phyloP scores from a whole-genome alignment of 371 early-diverging fungal genomes.

The Racocetra persica region DNA sequence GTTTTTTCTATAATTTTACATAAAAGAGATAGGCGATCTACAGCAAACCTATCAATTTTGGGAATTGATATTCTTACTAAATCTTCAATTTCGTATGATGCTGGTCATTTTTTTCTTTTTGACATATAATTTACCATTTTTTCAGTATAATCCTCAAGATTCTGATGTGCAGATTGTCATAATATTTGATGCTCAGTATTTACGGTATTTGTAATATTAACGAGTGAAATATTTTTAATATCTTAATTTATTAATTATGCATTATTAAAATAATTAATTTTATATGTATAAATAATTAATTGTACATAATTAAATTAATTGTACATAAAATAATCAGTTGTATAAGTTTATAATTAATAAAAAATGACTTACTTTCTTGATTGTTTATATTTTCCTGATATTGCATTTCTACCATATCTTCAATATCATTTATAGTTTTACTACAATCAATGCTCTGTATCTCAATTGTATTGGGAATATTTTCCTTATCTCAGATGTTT shows the following conservation, averaged over 20 bases:
- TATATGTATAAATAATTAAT: no score
- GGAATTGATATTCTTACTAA: background rate
- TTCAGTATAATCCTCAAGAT: background rate
- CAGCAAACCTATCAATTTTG: conserved; percentile 26
- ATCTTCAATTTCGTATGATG: conserved; percentile 4
- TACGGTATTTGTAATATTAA: no score
- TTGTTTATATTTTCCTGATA: background rate
- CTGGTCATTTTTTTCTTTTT: background rate
- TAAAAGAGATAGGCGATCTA: background rate
- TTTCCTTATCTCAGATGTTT: background rate
- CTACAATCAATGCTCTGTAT: background rate
- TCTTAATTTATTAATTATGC: no score
- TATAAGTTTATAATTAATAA: no score
- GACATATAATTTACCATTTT: conserved; percentile 14
- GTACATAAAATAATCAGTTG: no score
- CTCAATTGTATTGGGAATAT: background rate
- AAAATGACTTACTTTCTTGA: no score
- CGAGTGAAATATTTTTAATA: no score
- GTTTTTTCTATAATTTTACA: conserved; percentile 26
- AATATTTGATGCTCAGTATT: background rate
- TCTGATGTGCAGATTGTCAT: background rate
- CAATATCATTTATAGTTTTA: background rate
- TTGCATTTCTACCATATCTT: background rate
- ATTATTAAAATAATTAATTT: no score
- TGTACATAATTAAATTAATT: no score